These are phyloP conservation scores for Talaromyces sp. DNA, from an alignment of 2,329 filamentous ascomycete genomes.

Conservation along the genomic window DNA sequence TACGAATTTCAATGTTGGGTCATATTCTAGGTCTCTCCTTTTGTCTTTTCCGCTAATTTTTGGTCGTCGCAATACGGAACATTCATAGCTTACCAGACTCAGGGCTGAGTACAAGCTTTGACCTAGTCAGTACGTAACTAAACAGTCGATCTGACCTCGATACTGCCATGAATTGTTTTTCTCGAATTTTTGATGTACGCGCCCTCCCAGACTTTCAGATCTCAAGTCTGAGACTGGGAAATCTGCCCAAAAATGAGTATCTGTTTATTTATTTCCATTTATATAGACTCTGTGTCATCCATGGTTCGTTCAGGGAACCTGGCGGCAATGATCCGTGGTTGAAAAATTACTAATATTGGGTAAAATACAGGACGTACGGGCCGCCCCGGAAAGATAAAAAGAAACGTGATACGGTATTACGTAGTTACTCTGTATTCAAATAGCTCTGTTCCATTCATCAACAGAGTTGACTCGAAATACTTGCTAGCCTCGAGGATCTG, in stretches of 20 bases:
- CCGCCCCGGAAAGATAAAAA: not conserved
- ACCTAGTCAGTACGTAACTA: not conserved
- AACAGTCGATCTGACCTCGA: not conserved
- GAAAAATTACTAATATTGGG: not conserved
- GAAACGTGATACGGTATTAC: not conserved
- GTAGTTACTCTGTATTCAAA: not conserved
- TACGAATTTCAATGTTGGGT: not conserved
- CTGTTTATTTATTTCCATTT: not conserved
- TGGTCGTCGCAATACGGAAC: not conserved
- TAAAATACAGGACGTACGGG: not conserved
- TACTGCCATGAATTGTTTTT: not conserved
- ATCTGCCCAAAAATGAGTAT: conserved; percentile 3
- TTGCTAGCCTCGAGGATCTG: not conserved
- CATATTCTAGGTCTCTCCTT: not conserved
- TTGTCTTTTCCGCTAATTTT: not conserved
- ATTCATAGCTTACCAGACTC: not conserved
- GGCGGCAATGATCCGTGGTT: conserved; percentile 6
- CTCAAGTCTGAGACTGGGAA: not conserved
- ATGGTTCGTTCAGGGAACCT: conserved; percentile 8
- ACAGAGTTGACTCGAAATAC: not conserved
- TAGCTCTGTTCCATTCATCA: not conserved
- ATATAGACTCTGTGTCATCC: conserved; percentile 1
- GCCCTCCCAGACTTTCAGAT: not conserved
- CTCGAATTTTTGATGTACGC: not conserved
- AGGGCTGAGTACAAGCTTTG: conserved; percentile 6